These are phyloP conservation scores for Collybiopsis confluens DNA, from an alignment of 768 basidiomycete species.

Conservation along the genomic window DNA sequence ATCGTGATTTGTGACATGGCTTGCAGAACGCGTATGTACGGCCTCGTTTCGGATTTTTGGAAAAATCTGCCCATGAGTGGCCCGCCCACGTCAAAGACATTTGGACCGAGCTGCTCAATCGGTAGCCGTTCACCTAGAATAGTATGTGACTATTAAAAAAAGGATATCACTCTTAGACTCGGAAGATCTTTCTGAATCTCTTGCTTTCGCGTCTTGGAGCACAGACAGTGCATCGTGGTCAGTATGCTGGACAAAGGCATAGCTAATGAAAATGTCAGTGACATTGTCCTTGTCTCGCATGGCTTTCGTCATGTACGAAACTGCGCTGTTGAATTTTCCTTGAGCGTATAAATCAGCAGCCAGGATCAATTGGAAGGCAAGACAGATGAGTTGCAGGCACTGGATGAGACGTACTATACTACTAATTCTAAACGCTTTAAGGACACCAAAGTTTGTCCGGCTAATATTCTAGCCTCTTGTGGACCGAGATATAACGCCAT, in stretches of 20 bases:
- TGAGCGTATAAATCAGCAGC: background rate
- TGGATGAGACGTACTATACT: background rate
- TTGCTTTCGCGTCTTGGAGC: constrained; percentile 21
- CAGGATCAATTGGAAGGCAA: background rate
- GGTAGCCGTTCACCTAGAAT: constrained; percentile 24
- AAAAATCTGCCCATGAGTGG: constrained; percentile 32
- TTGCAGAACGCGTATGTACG: constrained; percentile 42
- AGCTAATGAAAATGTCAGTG: constrained; percentile 32
- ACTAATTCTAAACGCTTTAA: background rate
- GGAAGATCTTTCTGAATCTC: constrained; percentile 18
- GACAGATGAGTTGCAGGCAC: background rate
- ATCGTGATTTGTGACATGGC: constrained; percentile 31
- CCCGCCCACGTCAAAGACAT: constrained; percentile 35
- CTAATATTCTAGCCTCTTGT: background rate
- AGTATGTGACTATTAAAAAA: background rate
- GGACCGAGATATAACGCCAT: background rate
- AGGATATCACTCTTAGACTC: background rate
- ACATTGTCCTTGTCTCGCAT: constrained; percentile 36
- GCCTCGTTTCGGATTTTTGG: constrained; percentile 33
- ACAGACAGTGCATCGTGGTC: constrained; percentile 14
- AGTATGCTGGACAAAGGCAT: constrained; percentile 13
- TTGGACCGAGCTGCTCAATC: constrained; percentile 22
- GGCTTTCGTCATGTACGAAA: constrained; percentile 35
- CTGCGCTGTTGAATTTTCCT: constrained; percentile 27
- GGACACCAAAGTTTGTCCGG: background rate